Base-by-base conservation (phyloP, 2,329 filamentous ascomycete species). In the Sclerotinia minor region DNA sequence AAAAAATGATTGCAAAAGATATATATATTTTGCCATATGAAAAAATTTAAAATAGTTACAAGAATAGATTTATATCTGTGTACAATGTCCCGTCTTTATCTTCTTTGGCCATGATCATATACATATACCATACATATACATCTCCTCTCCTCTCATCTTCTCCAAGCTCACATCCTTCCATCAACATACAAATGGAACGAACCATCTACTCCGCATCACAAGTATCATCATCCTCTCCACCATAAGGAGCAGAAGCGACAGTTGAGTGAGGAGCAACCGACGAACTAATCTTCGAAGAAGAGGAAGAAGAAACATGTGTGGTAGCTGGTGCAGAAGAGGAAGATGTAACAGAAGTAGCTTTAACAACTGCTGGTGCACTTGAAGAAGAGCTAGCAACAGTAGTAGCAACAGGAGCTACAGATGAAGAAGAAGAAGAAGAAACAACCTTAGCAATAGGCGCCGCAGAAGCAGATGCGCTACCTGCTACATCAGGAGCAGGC, bases 401-500 rank as follows among this genome's bases (percentile, higher is more conserved):
- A 11, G 64, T 11, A 6, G 17, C 21, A 19, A 41, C 50, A 11
- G 54, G 35, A 9, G 32, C n/a, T 24, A 19, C 24, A 17, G 24
- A 26, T 13, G 29, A 24, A 13, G 44, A 4, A 38, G 59, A n/a
- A 4, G 55, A 26, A 26, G 35, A 9, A 13, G 38, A 13, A 32
- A 21, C n/a, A 9, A 38, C 26, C 9, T 19, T 32, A 29, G 26
- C 24, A 13, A 47, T 26, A 19, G 58, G 35, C n/a, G n/a, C n/a
- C n/a, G n/a, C n/a, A 7, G 49, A 45, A 21, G 50, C 49, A 7
- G 60, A 50, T 4, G 44, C 66, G 13, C 26, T 57, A 19, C 58
- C 65, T 8, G 26, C 55, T 8, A n/a, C 65, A 57, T 57, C 65
- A 6, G 65, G 47, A 21, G 49, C 50, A 13, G 65, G 65, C 60